Percentiles rank a stretch among this genome's conserved stretches.
Evolutionary conservation across 345 rosid genomes (phyloP).

Genomic region (Salix caprea): DNA sequence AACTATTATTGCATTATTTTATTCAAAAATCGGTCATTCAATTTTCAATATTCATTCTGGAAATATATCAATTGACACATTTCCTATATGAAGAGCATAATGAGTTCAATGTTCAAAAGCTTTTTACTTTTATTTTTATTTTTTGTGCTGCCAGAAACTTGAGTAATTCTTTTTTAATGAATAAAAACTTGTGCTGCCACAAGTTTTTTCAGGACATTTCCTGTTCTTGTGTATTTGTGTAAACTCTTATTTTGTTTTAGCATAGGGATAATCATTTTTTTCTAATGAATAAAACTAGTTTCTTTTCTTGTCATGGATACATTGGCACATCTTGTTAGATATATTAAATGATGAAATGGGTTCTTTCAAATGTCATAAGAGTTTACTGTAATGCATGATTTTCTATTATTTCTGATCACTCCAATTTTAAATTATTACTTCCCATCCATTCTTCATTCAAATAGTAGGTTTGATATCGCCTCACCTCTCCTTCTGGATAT

Average conservation of each 20-base stretch:
- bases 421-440: not conserved
- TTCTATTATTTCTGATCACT: not conserved
- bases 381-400: not conserved
- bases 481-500: not conserved
- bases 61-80: not conserved
- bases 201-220: not conserved
- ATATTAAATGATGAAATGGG: not conserved
- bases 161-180: not conserved
- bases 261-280: not conserved
- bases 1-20: constrained; percentile 14
- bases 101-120: not conserved
- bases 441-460: not conserved
- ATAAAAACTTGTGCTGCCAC: too few species aligned
- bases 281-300: not conserved
- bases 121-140: not conserved
- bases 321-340: not conserved
- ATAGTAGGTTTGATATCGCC: not conserved
- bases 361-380: not conserved
- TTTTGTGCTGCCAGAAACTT: not conserved
- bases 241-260: not conserved
- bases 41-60: not conserved
- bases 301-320: not conserved
- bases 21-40: not conserved
- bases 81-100: not conserved
- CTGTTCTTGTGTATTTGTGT: not conserved